These are phyloP conservation scores for Saururus chinensis DNA, from an alignment of 164 flowering plant genomes.

Conservation along the genomic window DNA sequence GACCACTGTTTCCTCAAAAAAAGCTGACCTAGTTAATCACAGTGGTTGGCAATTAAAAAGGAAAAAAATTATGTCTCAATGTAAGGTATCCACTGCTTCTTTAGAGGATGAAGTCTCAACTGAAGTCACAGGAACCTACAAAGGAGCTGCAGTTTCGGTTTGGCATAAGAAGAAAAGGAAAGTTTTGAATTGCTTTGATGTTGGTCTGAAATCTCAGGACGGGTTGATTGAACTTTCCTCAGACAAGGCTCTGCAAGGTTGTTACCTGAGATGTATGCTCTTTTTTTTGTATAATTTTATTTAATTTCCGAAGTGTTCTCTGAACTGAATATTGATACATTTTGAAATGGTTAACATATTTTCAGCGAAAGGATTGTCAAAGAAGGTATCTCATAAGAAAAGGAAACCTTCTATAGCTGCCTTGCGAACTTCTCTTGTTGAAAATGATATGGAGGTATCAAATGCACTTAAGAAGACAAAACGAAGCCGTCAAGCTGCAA, in stretches of 20 bases:
- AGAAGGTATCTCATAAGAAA: slow-evolving; percentile 23
- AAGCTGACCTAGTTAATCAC: background rate
- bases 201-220: slow-evolving; percentile 10
- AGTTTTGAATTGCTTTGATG: slow-evolving; percentile 12
- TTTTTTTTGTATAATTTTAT: background rate
- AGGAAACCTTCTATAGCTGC: slow-evolving; percentile 29
- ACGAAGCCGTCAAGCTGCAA: slow-evolving; percentile 12
- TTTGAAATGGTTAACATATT: slow-evolving; percentile 2
- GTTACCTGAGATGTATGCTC: background rate
- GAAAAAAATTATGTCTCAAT: background rate
- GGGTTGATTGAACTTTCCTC: slow-evolving; percentile 6
- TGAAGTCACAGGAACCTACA: background rate
- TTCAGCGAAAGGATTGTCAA: slow-evolving; percentile 26
- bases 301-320: background rate
- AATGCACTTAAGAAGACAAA: slow-evolving; percentile 21
- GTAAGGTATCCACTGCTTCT: background rate
- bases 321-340: background rate
- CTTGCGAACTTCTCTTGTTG: slow-evolving; percentile 9
- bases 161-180: slow-evolving; percentile 1
- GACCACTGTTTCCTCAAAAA: background rate
- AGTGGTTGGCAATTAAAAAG: background rate
- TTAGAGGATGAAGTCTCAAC: background rate
- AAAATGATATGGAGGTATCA: slow-evolving; percentile 23
- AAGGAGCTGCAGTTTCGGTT: slow-evolving; percentile 6
- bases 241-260: slow-evolving; percentile 21